phyloP scores from a whole-genome alignment of 352 stramenopile genomes.

The Halophytophthora polymorphica region DNA sequence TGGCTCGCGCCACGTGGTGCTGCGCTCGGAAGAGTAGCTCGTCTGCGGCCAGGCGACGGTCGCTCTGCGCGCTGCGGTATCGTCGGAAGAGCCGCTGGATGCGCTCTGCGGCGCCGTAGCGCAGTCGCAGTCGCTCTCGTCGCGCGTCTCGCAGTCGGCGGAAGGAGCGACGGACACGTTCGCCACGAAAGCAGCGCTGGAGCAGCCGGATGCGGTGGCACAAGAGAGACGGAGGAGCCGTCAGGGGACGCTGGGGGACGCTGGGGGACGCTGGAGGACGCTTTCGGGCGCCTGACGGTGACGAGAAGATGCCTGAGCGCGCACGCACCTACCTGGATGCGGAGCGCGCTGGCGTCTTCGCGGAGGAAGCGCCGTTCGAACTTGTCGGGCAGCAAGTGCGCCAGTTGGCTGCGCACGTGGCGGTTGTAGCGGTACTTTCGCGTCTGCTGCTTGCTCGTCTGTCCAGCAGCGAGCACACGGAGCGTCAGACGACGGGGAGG shows the following conservation, averaged over 20 bases:
- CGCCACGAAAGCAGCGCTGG: slow-evolving; percentile 47
- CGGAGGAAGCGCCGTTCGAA: slow-evolving; percentile 39
- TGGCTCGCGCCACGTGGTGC: slow-evolving; percentile 21
- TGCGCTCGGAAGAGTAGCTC: slow-evolving; percentile 45
- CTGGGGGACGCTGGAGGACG: no score
- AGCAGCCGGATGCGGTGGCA: not conserved
- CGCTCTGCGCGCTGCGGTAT: slow-evolving; percentile 5
- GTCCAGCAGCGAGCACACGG: not conserved
- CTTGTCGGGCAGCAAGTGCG: slow-evolving; percentile 36
- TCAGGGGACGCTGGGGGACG: no score
- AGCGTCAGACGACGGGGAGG: not conserved
- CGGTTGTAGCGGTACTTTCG: slow-evolving; percentile 72
- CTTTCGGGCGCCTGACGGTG: no score
- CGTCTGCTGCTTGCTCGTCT: slow-evolving; percentile 51
- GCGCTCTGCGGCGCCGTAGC: slow-evolving; percentile 17
- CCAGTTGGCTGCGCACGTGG: slow-evolving; percentile 44
- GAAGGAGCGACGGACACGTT: slow-evolving; percentile 30
- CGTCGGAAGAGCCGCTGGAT: slow-evolving; percentile 28
- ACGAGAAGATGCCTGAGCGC: no score
- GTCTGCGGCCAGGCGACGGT: slow-evolving; percentile 2
- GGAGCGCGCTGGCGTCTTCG: slow-evolving; percentile 34
- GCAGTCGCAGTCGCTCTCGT: slow-evolving; percentile 5
- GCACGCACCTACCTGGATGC: slow-evolving; percentile 34
- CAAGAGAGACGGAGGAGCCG: no score
- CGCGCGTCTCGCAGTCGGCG: slow-evolving; percentile 14